These are phyloP conservation scores for Podochytrium sp. DNA, from an alignment of 192 early-diverging fungal species.

Conservation along the genomic window DNA sequence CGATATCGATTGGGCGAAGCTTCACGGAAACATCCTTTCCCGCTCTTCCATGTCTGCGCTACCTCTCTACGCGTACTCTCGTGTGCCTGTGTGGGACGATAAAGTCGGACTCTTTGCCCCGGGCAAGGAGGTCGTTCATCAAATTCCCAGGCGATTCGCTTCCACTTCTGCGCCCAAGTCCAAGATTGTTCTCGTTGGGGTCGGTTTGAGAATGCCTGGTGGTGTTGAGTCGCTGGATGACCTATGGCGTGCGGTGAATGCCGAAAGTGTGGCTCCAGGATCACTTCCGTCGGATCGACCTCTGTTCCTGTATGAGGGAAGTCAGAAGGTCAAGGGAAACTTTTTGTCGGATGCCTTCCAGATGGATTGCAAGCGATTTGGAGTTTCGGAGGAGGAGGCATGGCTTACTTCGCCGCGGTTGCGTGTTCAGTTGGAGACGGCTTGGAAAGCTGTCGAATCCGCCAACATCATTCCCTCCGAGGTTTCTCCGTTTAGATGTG, in stretches of 20 bases:
- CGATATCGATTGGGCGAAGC: background rate
- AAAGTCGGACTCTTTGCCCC: background rate
- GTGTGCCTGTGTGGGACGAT: background rate
- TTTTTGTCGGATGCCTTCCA: background rate
- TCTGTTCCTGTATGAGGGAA: background rate
- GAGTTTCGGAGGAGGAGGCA: background rate
- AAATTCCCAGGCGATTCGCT: background rate
- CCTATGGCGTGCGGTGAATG: background rate
- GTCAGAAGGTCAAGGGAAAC: background rate
- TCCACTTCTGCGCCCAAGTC: background rate
- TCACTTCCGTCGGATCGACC: background rate
- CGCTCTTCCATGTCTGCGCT: background rate
- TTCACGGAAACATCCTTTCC: background rate
- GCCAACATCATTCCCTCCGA: slow-evolving; percentile 3
- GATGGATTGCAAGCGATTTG: background rate
- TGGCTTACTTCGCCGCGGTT: background rate
- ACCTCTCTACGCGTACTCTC: background rate
- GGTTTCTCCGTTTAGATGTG: background rate
- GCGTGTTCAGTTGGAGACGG: background rate
- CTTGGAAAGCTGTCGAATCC: background rate
- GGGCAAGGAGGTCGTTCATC: background rate
- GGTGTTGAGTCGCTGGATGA: background rate
- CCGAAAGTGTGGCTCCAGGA: background rate
- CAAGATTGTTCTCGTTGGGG: background rate
- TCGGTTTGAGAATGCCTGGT: background rate